Base-by-base conservation (phyloP, 306 rosid genomes). In the Nissolia schottii region DNA sequence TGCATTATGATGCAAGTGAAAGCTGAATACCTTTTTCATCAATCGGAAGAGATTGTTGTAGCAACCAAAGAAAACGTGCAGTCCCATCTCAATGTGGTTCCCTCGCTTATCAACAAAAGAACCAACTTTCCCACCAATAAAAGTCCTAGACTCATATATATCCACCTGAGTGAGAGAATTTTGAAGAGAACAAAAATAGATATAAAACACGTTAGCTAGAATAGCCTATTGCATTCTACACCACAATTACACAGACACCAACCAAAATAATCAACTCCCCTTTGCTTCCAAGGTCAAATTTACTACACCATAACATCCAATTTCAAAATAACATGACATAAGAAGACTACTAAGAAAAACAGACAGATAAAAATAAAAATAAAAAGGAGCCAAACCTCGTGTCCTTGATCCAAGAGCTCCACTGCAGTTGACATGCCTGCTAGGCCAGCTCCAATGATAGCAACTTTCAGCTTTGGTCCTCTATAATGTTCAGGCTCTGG, bases 371-470 rank as follows among this genome's bases (percentile, higher is more conserved):
- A n/a, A n/a, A n/a, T n/a, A n/a, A n/a, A n/a, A n/a, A n/a, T n/a
- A n/a, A 29, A 66, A 50, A 74, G 27, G 77, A 74, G 72, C 14
- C 63, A 60, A 80, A 94, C 99, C 99, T 94, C 97, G 16, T 94
- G 99, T 11, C 99, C 97, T 86, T 89, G 97, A 84, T 94, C 95
- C 91, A 94, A 81, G 78, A 94, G 97, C 76, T 94, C 99, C 60
- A 91, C 97, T 1, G 97, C 99, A 15, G 99, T 94, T 53, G 97
- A 91, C 99, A 94, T 91, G 78, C 99, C 97, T 0, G 97, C 99
- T 80, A 94, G 95, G 27, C 99, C 99, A 78, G 99, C 97, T 64
- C 99, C 97, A 54, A 94, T 80, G 46, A 94, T 94, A n/a, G 99
- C 99, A 65, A 94, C 96, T 80, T 89, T 91, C 66, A 94, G 84